Evolutionary conservation across 352 stramenopile species (phyloP).

Genomic region (Globisporangium parvum): DNA sequence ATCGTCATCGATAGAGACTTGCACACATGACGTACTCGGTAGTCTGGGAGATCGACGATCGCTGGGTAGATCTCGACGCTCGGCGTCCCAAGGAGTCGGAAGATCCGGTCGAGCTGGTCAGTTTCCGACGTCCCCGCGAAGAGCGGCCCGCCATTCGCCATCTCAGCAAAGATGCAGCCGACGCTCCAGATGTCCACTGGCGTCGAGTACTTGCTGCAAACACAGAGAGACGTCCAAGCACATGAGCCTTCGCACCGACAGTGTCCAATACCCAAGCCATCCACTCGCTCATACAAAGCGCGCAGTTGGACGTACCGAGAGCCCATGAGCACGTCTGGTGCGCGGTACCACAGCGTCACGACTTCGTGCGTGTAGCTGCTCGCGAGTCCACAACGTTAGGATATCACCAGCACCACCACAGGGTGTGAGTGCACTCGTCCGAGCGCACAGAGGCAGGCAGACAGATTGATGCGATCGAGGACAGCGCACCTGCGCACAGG

Average conservation of each 20-base stretch:
- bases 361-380: slow-evolving; percentile 98
- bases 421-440: neutral
- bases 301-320: slow-evolving; percentile 49
- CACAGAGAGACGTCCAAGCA: neutral
- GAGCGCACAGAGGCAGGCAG: neutral
- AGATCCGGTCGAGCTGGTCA: slow-evolving; percentile 98
- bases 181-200: slow-evolving; percentile 99
- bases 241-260: neutral
- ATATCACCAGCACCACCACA: neutral
- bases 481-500: slow-evolving; percentile 88
- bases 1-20: neutral
- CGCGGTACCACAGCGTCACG: slow-evolving; percentile 99
- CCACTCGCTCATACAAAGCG: neutral
- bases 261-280: too few relatives aligned
- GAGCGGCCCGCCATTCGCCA: slow-evolving; percentile 90
- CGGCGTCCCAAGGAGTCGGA: slow-evolving; percentile 95
- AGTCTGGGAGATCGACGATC: slow-evolving; percentile 96
- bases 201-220: slow-evolving; percentile 95
- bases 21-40: slow-evolving; percentile 61
- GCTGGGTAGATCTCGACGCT: slow-evolving; percentile 92
- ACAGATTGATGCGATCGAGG: neutral
- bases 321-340: slow-evolving; percentile 97
- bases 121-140: slow-evolving; percentile 96
- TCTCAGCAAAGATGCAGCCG: slow-evolving; percentile 98
- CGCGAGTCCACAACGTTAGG: too few relatives aligned